Percentiles rank a stretch among this genome's conserved stretches.
phyloP scores from a whole-genome alignment of 805 yeast genomes.

The Candida maris region DNA sequence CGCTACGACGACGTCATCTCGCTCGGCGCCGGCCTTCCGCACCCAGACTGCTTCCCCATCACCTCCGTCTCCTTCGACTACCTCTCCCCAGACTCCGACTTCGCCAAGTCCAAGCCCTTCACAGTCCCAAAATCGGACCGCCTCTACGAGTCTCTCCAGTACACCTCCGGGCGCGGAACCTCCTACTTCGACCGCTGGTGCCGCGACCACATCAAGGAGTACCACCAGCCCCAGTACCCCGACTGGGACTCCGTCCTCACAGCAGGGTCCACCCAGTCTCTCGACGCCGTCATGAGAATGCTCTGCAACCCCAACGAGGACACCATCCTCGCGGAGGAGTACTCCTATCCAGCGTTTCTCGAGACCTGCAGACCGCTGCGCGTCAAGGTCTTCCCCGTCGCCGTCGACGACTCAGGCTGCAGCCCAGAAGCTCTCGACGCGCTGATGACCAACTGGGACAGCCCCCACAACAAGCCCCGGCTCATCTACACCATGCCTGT shows the following conservation, averaged over 20 bases:
- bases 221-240: constrained; percentile 43
- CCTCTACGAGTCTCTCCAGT: constrained; percentile 48
- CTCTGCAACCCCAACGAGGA: constrained; percentile 72
- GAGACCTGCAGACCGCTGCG: constrained; percentile 79
- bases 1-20: constrained; percentile 36
- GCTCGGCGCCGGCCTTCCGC: constrained; percentile 57
- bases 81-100: constrained; percentile 41
- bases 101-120: constrained; percentile 39
- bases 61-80: constrained; percentile 26
- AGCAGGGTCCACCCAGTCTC: constrained; percentile 85
- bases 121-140: constrained; percentile 16
- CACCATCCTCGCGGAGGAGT: constrained; percentile 76
- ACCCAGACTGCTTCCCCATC: constrained; percentile 50
- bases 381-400: constrained; percentile 62
- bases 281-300: constrained; percentile 81
- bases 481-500: constrained; percentile 68
- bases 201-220: constrained; percentile 38
- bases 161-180: constrained; percentile 48
- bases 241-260: constrained; percentile 72
- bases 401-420: constrained; percentile 77
- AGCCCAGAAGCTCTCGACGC: constrained; percentile 65
- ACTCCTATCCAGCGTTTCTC: constrained; percentile 77
- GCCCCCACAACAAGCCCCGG: constrained; percentile 45
- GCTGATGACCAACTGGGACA: constrained; percentile 65
- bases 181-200: constrained; percentile 39